These are phyloP conservation scores for Cicer bijugum DNA, from an alignment of 306 rosid species.

Conservation along the genomic window DNA sequence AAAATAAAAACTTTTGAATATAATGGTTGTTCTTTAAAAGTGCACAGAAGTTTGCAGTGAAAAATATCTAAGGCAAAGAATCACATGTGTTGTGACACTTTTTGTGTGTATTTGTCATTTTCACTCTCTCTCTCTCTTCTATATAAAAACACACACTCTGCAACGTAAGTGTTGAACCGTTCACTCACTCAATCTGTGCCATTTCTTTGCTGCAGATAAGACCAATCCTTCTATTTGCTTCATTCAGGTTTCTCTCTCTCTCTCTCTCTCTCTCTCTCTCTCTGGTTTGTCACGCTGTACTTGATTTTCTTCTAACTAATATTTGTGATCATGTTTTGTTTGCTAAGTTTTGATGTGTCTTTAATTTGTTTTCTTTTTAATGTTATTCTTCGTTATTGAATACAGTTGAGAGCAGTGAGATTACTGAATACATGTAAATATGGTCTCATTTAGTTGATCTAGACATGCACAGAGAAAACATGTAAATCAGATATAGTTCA, in stretches of 20 bases:
- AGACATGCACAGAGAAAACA: not conserved
- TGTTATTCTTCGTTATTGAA: not conserved
- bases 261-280: not conserved
- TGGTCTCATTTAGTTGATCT: not conserved
- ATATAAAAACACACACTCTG: conserved; percentile 26
- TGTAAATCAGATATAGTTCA: not conserved
- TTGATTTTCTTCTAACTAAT: not conserved
- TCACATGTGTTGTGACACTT: conserved; percentile 7
- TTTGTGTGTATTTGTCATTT: not conserved
- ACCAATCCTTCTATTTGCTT: not conserved
- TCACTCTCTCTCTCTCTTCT: not conserved
- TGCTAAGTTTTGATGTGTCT: not conserved
- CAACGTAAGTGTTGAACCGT: not conserved
- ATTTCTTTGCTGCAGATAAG: conserved; percentile 36
- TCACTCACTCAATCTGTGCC: conserved; percentile 8
- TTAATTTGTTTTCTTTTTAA: not conserved
- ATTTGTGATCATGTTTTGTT: conserved; percentile 14
- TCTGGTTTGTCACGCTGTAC: not conserved
- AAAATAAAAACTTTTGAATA: too few species aligned
- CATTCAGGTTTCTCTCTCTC: conserved; percentile 47
- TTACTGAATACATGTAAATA: not conserved
- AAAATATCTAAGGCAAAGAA: conserved; percentile 5
- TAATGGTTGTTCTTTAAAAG: too few species aligned
- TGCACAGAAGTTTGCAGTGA: not conserved
- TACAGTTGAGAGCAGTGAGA: not conserved